Percentiles rank a stretch among this genome's conserved stretches.
phyloP scores from a whole-genome alignment of 169 alveolate genomes.

The Plasmodium sp. region DNA sequence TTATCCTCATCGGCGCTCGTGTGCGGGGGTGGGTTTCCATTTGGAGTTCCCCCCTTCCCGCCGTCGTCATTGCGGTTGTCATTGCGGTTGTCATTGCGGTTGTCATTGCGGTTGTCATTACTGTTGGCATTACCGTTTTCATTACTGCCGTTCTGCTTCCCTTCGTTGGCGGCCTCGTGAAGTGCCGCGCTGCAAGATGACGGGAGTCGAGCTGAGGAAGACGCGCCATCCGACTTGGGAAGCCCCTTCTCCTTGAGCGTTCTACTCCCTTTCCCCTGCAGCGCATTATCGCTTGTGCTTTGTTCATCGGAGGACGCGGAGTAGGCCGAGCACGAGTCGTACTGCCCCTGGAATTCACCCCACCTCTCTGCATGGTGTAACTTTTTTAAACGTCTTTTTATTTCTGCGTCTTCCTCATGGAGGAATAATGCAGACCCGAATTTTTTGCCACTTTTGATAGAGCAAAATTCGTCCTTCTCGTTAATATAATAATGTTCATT shows the following conservation, averaged over 20 bases:
- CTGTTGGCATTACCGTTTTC: neutral
- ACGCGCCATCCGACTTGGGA: neutral
- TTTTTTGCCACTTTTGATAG: conserved; percentile 21
- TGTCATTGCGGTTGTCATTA: neutral
- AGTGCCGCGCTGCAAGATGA: neutral
- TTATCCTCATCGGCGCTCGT: neutral
- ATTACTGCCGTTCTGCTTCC: neutral
- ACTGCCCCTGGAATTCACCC: neutral
- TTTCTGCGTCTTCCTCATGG: neutral
- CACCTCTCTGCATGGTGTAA: neutral
- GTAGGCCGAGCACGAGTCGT: neutral
- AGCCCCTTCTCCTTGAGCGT: neutral
- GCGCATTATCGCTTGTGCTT: neutral
- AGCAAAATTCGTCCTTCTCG: conserved; percentile 28
- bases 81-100: neutral
- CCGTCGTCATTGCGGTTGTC: neutral
- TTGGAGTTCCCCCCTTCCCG: neutral
- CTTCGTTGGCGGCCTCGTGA: neutral
- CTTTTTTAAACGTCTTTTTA: conserved; percentile 16
- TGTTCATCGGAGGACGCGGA: neutral
- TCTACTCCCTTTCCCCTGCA: neutral
- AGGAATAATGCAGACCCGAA: conserved; percentile 24
- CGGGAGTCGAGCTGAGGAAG: neutral
- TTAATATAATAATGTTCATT: conserved; percentile 36
- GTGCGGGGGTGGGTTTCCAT: neutral